These are phyloP conservation scores for Letharia lupina DNA, from an alignment of 495 filamentous ascomycete species.

Conservation along the genomic window DNA sequence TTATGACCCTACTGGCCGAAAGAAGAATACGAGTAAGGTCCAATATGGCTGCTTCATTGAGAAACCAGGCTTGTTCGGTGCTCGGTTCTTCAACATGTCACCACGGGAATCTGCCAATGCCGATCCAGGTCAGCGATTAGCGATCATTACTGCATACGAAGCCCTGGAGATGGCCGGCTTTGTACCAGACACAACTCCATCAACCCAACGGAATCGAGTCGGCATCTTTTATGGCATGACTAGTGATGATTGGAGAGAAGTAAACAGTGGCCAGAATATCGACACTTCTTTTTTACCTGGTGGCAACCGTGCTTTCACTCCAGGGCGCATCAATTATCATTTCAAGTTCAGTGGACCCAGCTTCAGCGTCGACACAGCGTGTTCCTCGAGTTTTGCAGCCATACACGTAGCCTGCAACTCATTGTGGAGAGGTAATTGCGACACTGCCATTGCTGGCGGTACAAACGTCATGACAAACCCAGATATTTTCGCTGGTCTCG, in stretches of 20 bases:
- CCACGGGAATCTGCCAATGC: slow-evolving; percentile 29
- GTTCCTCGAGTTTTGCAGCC: slow-evolving; percentile 60
- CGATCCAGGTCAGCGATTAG: slow-evolving; percentile 34
- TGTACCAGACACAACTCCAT: slow-evolving; percentile 2
- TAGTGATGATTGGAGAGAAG: slow-evolving; percentile 15
- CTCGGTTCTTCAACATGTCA: slow-evolving; percentile 18
- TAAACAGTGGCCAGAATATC: slow-evolving; percentile 25
- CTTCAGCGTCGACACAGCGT: slow-evolving; percentile 69
- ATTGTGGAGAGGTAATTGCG: slow-evolving; percentile 67
- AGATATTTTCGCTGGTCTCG: slow-evolving; percentile 75
- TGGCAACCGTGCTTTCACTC: slow-evolving; percentile 25
- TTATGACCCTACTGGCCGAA: slow-evolving; percentile 26
- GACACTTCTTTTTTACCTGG: slow-evolving; percentile 29
- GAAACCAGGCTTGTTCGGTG: slow-evolving; percentile 21
- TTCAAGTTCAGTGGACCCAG: slow-evolving; percentile 68
- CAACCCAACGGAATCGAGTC: slow-evolving; percentile 7
- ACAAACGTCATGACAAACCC: slow-evolving; percentile 70
- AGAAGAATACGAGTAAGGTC: slow-evolving; percentile 28
- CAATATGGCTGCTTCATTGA: slow-evolving; percentile 30
- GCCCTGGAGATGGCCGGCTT: slow-evolving; percentile 33
- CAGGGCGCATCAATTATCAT: slow-evolving; percentile 40
- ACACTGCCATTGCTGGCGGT: slow-evolving; percentile 77
- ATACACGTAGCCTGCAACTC: slow-evolving; percentile 67
- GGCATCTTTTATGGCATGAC: slow-evolving; percentile 11
- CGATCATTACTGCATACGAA: slow-evolving; percentile 34